Base-by-base conservation (phyloP, 108 stramenopile species). In the Ochromonas danica region DNA sequence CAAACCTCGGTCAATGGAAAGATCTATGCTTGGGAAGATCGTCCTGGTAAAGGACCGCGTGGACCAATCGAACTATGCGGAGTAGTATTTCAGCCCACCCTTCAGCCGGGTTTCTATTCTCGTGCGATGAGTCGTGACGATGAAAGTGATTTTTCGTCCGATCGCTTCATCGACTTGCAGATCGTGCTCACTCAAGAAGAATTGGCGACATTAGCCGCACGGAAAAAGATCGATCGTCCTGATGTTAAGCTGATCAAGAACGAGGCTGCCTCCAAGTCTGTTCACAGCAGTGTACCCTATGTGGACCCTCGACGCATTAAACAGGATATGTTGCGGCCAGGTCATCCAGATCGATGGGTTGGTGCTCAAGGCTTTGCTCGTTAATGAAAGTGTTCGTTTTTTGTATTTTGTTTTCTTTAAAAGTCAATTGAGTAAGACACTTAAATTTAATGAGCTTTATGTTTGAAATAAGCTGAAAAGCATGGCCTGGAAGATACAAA, bases 121-220 rank as follows among this genome's bases (percentile, higher is more conserved):
- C 10, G 51, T 17, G 17, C 10, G 22, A 17, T 22, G 22, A 22
- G 22, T 17, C 10, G 22, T 57, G 10, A 17, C 51, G 51, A 57
- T 22, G 22, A 10, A 17, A 22, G 22, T 22, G 51, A 57, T 57
- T 17, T 57, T 10, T n/a, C n/a, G n/a, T n/a, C n/a, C n/a, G 51
- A 57, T 22, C 10, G 22, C 10, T 67, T 28, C 31, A 10, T 67
- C 14, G 63, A 67, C 25, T 67, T 67, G 3, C 63, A 67, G 31
- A 67, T 67, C 6, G 35, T 67, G 25, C 31, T 67, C 6, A 67
- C 63, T 35, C 63, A 22, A 67, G 63, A 67, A 67, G 63, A 67
- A 67, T 10, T 67, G 63, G 25, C 31, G 25, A 36, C 63, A 10
- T 25, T 67, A 28, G 63, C 63, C 31, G 63, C 63, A 33, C 27